These are phyloP conservation scores for Ormosia semicastrata DNA, from an alignment of 306 rosid genomes.

Conservation along the genomic window DNA sequence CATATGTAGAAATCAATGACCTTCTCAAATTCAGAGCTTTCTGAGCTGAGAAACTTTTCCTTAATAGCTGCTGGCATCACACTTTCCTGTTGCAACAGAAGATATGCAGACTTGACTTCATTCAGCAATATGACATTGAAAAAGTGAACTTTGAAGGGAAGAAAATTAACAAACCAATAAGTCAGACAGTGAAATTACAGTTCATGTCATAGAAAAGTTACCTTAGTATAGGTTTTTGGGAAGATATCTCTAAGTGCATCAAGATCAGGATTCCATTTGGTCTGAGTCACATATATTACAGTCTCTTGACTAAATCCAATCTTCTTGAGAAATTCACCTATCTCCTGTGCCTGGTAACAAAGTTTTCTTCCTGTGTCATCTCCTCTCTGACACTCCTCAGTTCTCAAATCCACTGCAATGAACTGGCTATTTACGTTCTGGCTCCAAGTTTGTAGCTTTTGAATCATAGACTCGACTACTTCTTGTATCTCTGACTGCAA, in stretches of 20 bases:
- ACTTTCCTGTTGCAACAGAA: constrained; percentile 29
- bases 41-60: constrained; percentile 24
- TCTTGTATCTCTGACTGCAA: constrained; percentile 26
- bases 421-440: constrained; percentile 17
- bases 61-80: constrained; percentile 23
- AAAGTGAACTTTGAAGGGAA: background rate
- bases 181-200: background rate
- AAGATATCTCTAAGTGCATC: constrained; percentile 37
- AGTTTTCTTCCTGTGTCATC: constrained; percentile 15
- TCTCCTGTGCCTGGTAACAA: constrained; percentile 26
- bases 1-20: constrained; percentile 36
- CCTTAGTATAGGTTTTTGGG: constrained; percentile 45
- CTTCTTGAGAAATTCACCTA: constrained; percentile 42
- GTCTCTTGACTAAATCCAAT: constrained; percentile 33
- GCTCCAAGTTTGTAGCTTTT: constrained; percentile 28
- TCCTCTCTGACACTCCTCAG: constrained; percentile 19
- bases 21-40: constrained; percentile 29
- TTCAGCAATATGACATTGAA: background rate
- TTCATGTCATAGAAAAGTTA: background rate
- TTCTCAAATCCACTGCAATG: constrained; percentile 38
- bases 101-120: background rate
- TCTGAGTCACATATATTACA: constrained; percentile 36
- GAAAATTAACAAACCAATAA: background rate
- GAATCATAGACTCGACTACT: constrained; percentile 22
- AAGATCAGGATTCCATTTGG: constrained; percentile 36